Percentiles rank a stretch among this genome's conserved stretches.
phyloP scores from a whole-genome alignment of 352 stramenopile genomes.

The Lagenidium sp. region DNA sequence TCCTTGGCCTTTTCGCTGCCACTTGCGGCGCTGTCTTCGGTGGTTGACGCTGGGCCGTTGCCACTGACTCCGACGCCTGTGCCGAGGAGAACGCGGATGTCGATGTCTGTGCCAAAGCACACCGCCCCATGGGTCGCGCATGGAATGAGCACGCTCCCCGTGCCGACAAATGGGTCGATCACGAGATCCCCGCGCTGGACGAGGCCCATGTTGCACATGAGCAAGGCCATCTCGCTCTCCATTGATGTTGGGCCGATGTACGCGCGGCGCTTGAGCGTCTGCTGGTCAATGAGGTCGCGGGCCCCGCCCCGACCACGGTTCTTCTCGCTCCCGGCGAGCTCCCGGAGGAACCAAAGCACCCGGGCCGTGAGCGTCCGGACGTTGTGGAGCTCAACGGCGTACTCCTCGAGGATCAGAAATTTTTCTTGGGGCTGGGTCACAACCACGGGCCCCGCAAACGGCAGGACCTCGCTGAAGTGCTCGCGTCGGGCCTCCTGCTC shows the following conservation, averaged over 20 bases:
- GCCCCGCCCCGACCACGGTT: slow-evolving; percentile 60
- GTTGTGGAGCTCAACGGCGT: slow-evolving; percentile 40
- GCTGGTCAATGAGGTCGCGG: slow-evolving; percentile 80
- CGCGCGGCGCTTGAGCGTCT: slow-evolving; percentile 89
- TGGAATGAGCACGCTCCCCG: slow-evolving; percentile 94
- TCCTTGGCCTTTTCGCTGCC: too few species aligned
- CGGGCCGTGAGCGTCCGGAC: slow-evolving; percentile 24
- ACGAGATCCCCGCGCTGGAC: slow-evolving; percentile 68
- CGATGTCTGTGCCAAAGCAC: slow-evolving; percentile 96
- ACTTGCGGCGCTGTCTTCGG: slow-evolving; percentile 2
- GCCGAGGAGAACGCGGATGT: slow-evolving; percentile 91
- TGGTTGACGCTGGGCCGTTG: slow-evolving; percentile 13
- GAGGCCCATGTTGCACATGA: slow-evolving; percentile 91
- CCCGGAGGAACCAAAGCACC: slow-evolving; percentile 64
- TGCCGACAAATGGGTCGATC: slow-evolving; percentile 97
- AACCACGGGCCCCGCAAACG: slow-evolving; percentile 57
- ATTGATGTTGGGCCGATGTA: slow-evolving; percentile 98
- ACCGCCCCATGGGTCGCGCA: slow-evolving; percentile 89
- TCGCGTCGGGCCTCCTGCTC: slow-evolving; percentile 45
- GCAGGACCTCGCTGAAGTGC: slow-evolving; percentile 38
- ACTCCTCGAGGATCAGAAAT: slow-evolving; percentile 72
- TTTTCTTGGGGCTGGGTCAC: slow-evolving; percentile 61
- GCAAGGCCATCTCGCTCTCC: slow-evolving; percentile 94
- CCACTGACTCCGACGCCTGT: slow-evolving; percentile 64
- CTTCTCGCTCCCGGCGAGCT: slow-evolving; percentile 59